Conservation (phyloP, 2,329 filamentous ascomycete genomes). For the Fusarium chlamydosporum region DNA sequence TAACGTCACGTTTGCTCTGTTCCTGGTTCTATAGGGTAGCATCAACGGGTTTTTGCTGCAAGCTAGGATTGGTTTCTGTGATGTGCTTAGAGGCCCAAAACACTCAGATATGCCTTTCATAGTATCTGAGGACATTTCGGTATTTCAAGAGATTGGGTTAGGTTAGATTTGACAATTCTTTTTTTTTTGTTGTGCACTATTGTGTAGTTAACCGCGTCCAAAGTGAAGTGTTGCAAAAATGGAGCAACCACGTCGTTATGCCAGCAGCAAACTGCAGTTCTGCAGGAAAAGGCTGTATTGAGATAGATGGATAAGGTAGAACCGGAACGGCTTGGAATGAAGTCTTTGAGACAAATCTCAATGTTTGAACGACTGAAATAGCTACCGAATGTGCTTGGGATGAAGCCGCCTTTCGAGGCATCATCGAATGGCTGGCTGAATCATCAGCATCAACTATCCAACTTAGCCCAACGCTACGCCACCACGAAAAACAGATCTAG, state of each 20-base stretch:
- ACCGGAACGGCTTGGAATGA: fast-evolving
- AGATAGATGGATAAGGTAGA: no score
- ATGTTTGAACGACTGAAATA: neutral
- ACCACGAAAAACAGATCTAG: neutral
- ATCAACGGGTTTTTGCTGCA: no score
- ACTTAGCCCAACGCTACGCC: neutral
- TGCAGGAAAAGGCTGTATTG: neutral
- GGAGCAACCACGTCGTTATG: no score
- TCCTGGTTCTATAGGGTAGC: constrained; percentile 13
- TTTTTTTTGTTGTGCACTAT: neutral
- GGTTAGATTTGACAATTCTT: neutral
- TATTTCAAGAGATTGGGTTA: fast-evolving
- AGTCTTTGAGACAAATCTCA: no score
- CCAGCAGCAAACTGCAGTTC: no score
- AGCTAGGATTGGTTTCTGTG: neutral
- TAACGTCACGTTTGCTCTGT: neutral
- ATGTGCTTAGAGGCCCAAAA: fast-evolving
- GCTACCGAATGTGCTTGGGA: no score
- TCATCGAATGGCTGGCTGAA: neutral
- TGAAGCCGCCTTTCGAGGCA: neutral
- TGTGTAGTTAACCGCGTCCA: neutral
- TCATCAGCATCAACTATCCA: neutral
- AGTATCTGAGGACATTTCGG: fast-evolving
- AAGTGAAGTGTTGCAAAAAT: no score
- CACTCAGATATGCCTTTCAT: neutral